A percentile compares a stretch with the other conserved stretches of the same genome.
Conservation (phyloP, 2,329 filamentous ascomycete species). For the Alternaria ventricosa region DNA sequence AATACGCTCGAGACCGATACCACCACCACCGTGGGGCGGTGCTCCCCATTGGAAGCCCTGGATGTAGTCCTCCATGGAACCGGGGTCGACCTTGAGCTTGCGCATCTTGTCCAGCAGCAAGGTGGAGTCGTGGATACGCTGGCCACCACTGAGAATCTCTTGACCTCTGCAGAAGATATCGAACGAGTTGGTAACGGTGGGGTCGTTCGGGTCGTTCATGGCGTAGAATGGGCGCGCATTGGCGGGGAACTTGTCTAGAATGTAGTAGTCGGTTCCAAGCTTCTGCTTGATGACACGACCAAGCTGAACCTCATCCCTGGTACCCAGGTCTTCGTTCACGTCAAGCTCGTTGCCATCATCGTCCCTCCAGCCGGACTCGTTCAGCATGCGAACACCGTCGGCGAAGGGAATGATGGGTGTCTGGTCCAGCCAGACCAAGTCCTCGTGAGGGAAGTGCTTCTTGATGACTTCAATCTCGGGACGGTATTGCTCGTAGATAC, state of each 20-base stretch:
- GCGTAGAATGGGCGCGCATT: constrained; percentile 90
- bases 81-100: constrained; percentile 74
- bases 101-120: constrained; percentile 81
- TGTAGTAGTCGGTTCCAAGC: constrained; percentile 88
- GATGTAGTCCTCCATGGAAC: constrained; percentile 90
- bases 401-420: constrained; percentile 82
- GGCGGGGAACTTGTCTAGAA: constrained; percentile 90
- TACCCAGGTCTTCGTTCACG: constrained; percentile 80
- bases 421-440: constrained; percentile 84
- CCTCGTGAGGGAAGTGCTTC: constrained; percentile 82
- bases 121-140: constrained; percentile 84
- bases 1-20: constrained; percentile 87
- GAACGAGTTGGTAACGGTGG: constrained; percentile 84
- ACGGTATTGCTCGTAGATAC: constrained; percentile 71
- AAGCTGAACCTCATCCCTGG: constrained; percentile 84
- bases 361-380: constrained; percentile 75
- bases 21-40: constrained; percentile 87
- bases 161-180: constrained; percentile 94
- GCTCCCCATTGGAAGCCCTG: constrained; percentile 87
- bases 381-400: constrained; percentile 81
- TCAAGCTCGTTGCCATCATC: constrained; percentile 77
- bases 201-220: constrained; percentile 78
- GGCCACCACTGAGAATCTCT: constrained; percentile 89
- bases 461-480: constrained; percentile 81
- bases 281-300: constrained; percentile 86